phyloP scores from a whole-genome alignment of 768 basidiomycete genomes.

The Phlebiopsis gigantea region DNA sequence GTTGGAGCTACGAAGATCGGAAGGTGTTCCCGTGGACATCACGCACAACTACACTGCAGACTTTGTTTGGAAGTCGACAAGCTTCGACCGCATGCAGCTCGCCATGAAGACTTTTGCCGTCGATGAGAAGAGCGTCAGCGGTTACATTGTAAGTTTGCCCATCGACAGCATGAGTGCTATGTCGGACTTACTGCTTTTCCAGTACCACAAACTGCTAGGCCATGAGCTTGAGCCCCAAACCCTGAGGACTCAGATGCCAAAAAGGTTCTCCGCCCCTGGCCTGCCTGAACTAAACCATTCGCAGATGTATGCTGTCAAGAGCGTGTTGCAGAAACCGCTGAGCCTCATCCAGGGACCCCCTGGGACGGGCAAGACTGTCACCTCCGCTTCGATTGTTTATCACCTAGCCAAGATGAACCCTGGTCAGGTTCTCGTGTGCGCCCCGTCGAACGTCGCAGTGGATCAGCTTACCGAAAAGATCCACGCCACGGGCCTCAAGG shows the following conservation, averaged over 20 bases:
- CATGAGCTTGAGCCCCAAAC: slow-evolving; percentile 96
- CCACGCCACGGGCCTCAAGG: slow-evolving; percentile 97
- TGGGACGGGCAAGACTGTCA: slow-evolving; percentile 98
- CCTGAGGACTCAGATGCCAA: slow-evolving; percentile 89
- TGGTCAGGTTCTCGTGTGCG: slow-evolving; percentile 97
- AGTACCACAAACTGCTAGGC: slow-evolving; percentile 98
- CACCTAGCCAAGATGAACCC: slow-evolving; percentile 99
- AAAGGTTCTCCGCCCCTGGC: slow-evolving; percentile 94
- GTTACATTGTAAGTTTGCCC: slow-evolving; percentile 58
- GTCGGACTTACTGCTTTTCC: background rate
- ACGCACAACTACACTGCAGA: slow-evolving; percentile 96
- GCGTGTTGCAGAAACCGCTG: slow-evolving; percentile 95
- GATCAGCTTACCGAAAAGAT: slow-evolving; percentile 99
- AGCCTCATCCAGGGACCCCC: slow-evolving; percentile 98
- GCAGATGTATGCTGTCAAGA: slow-evolving; percentile 99
- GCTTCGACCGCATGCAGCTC: slow-evolving; percentile 98
- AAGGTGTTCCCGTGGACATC: slow-evolving; percentile 90
- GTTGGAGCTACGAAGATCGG: slow-evolving; percentile 82
- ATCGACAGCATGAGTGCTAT: background rate
- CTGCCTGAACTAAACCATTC: slow-evolving; percentile 98
- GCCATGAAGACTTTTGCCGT: slow-evolving; percentile 99
- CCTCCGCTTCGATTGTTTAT: slow-evolving; percentile 97
- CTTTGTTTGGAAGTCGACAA: slow-evolving; percentile 99
- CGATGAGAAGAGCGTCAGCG: slow-evolving; percentile 98
- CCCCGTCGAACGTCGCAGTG: slow-evolving; percentile 98